These are phyloP conservation scores for Ogataea hybrid DNA, from an alignment of 1,139 yeast species.

Conservation along the genomic window DNA sequence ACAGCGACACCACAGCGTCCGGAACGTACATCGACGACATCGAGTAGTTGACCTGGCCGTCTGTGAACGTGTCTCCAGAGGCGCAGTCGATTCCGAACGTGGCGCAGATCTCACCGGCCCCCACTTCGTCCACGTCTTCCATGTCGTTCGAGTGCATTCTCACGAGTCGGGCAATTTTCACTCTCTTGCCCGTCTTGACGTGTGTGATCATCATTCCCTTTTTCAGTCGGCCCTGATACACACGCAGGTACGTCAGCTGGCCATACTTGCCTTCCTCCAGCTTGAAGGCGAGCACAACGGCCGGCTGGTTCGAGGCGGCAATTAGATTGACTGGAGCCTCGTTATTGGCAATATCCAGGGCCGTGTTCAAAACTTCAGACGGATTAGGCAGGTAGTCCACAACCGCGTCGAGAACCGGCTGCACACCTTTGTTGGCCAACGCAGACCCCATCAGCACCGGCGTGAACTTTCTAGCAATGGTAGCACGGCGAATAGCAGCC, in stretches of 20 bases:
- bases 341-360: conserved; percentile 69
- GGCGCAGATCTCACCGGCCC: conserved; percentile 99
- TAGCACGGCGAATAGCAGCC: conserved; percentile 88
- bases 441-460: conserved; percentile 99
- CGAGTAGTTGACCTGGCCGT: conserved; percentile 72
- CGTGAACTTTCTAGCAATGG: conserved; percentile 94
- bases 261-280: conserved; percentile 98
- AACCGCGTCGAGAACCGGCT: conserved; percentile 93
- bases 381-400: conserved; percentile 97
- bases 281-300: conserved; percentile 96
- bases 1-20: conserved; percentile 93
- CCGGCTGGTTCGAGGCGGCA: conserved; percentile 75
- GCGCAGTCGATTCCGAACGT: conserved; percentile 99
- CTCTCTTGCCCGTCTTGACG: conserved; percentile 88
- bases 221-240: conserved; percentile 91
- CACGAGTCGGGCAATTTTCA: conserved; percentile 91
- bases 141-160: conserved; percentile 99
- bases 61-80: conserved; percentile 98
- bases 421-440: conserved; percentile 91
- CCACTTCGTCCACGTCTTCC: conserved; percentile 96
- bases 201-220: conserved; percentile 90
- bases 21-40: conserved; percentile 99
- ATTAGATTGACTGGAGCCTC: conserved; percentile 73
- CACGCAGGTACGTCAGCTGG: conserved; percentile 93
- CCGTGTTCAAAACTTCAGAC: conserved; percentile 86